Conservation (phyloP, 2,329 filamentous ascomycete species). For the Microdochium bolleyi region DNA sequence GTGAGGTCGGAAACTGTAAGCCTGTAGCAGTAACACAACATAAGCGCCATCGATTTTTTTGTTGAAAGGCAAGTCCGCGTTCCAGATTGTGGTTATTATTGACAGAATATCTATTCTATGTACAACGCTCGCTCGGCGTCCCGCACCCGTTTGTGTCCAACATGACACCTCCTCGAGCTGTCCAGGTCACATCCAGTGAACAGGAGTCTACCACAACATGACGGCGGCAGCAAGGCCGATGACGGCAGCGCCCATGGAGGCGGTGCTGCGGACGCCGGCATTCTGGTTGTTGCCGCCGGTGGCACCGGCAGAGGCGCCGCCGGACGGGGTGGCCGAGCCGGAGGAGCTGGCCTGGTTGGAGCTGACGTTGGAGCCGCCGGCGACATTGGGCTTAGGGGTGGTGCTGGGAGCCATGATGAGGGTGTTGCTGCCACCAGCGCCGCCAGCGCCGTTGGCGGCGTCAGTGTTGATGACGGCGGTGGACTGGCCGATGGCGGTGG, state of each 20-base stretch:
- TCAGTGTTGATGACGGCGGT: slow-evolving; percentile 5
- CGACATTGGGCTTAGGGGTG: background rate
- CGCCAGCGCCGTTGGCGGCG: slow-evolving; percentile 1
- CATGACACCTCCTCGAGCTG: background rate
- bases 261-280: slow-evolving; percentile 6
- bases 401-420: slow-evolving; percentile 4
- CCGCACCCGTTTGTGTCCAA: too few species aligned
- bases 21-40: too few species aligned
- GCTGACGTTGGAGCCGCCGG: background rate
- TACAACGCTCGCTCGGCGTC: too few species aligned
- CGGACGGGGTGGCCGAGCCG: slow-evolving; percentile 1
- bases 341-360: slow-evolving; percentile 1
- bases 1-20: too few species aligned
- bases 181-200: background rate
- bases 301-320: slow-evolving; percentile 2
- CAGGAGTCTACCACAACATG: background rate
- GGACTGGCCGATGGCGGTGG: slow-evolving; percentile 8
- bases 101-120: too few species aligned
- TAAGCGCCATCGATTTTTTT: too few species aligned
- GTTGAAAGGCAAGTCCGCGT: too few species aligned
- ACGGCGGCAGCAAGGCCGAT: slow-evolving; percentile 15
- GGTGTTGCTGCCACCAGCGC: background rate
- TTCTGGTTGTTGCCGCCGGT: slow-evolving; percentile 1
- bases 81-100: background rate
- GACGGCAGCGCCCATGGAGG: slow-evolving; percentile 15